phyloP scores from a whole-genome alignment of 495 filamentous ascomycete species.

The Trypethelium eluteriae region DNA sequence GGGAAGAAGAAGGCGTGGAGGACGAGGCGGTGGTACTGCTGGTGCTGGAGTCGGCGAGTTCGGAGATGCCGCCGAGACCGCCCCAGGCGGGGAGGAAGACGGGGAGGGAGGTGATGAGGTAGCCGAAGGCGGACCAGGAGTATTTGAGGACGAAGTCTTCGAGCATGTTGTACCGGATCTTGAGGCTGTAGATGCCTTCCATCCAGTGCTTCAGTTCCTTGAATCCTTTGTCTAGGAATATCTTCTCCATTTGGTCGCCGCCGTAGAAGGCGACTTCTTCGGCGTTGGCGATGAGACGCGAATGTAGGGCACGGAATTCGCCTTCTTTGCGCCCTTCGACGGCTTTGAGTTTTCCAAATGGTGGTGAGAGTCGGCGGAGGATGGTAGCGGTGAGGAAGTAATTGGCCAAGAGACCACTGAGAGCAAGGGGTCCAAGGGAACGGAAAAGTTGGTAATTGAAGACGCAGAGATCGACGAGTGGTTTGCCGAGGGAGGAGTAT shows the following conservation, averaged over 20 bases:
- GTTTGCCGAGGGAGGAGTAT: slow-evolving; percentile 94
- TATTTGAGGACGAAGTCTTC: slow-evolving; percentile 99
- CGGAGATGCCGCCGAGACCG: slow-evolving; percentile 63
- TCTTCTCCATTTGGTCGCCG: slow-evolving; percentile 85
- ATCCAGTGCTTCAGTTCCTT: slow-evolving; percentile 86
- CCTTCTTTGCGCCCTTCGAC: slow-evolving; percentile 90
- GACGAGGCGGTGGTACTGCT: neutral
- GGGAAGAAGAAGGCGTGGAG: neutral
- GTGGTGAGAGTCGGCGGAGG: slow-evolving; percentile 77
- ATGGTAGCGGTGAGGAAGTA: slow-evolving; percentile 90
- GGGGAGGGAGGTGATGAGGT: slow-evolving; percentile 82
- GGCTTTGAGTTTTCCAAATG: slow-evolving; percentile 93
- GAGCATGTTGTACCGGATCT: slow-evolving; percentile 96
- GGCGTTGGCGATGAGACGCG: slow-evolving; percentile 88
- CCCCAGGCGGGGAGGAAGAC: slow-evolving; percentile 95
- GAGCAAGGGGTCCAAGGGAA: slow-evolving; percentile 79
- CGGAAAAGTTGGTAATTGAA: slow-evolving; percentile 96
- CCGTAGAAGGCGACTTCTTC: slow-evolving; percentile 99
- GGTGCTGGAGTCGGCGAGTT: slow-evolving; percentile 42
- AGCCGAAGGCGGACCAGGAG: slow-evolving; percentile 95
- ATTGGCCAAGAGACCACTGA: slow-evolving; percentile 77
- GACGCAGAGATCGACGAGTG: slow-evolving; percentile 86
- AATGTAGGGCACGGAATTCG: slow-evolving; percentile 83
- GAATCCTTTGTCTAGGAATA: slow-evolving; percentile 83
- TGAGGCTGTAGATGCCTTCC: slow-evolving; percentile 92